Conservation (phyloP, 768 basidiomycete species). For the Coprinopsis sp. region DNA sequence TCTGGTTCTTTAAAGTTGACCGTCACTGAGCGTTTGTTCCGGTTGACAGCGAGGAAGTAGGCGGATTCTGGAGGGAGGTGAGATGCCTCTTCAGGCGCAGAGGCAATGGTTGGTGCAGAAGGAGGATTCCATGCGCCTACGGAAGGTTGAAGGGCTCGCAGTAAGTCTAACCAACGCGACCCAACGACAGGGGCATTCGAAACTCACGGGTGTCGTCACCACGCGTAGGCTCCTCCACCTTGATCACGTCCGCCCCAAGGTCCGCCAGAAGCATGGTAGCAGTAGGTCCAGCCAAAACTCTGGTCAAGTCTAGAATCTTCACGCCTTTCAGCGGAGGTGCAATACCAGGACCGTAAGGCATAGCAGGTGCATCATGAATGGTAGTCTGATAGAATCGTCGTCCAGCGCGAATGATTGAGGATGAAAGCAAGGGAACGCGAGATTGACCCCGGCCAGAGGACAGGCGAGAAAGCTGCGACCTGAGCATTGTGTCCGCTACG, state of each 20-base stretch:
- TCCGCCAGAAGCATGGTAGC: conserved; percentile 94
- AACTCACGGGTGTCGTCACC: conserved; percentile 87
- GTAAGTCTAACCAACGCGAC: no score
- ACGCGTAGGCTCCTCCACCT: conserved; percentile 73
- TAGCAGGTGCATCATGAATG: conserved; percentile 14
- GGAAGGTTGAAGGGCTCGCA: conserved; percentile 7
- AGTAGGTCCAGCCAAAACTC: conserved; percentile 88
- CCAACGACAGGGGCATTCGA: background rate
- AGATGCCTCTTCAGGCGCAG: conserved; percentile 46
- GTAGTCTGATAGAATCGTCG: conserved; percentile 17
- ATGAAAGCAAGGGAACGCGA: no score
- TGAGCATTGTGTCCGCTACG: no score
- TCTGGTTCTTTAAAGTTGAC: conserved; percentile 80
- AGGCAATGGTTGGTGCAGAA: conserved; percentile 44
- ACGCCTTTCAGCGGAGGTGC: conserved; percentile 77
- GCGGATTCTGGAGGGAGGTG: conserved; percentile 87
- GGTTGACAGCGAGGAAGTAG: conserved; percentile 85
- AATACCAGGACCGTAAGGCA: conserved; percentile 48
- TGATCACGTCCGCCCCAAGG: conserved; percentile 89
- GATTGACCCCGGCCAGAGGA: no score
- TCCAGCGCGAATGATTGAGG: no score
- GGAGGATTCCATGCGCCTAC: conserved; percentile 66
- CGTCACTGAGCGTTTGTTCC: conserved; percentile 86
- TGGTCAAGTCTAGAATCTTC: conserved; percentile 82
- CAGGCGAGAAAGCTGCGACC: no score